Evolutionary conservation across 176 grass and related monocot species (phyloP), one percentile per base, ranked within the genome.

Genomic region (Musa troglodytarum): DNA sequence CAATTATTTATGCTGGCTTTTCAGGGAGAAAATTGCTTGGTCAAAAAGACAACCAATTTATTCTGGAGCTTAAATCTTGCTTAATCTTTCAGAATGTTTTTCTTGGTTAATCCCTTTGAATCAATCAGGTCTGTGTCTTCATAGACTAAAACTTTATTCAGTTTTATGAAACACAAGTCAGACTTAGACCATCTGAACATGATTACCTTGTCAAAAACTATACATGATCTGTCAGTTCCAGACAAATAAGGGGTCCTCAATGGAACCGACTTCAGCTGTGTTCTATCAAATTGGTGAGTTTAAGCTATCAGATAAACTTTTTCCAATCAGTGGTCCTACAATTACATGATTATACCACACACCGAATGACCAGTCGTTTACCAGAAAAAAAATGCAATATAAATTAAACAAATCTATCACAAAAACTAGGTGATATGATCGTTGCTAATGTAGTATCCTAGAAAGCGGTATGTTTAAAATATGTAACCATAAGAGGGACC

Each of bases 401-500:
- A 16, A 16, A 11, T 43, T 34, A 34, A 68, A 51, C 34, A 43
- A 6, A 34, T 67, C 15, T 64, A 54, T 22, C 8, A 50, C 56
- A 50, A 9, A 68, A 53, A 58, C 57, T 34, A 52, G 58, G 49
- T 17, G 34, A 43, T 43, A 43, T 43, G 34, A 43, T 43, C 34
- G 4, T 43, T 43, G 34, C 34, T 43, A 43, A 6, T 43, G 34
- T 43, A 43, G 34, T 43, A 43, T 43, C 34, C 34, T 43, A 43
- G 34, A 43, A 43, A 43, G 34, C 34, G 6, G 34, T 43, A 10
- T 70, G 68, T 51, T 70, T 70, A 52, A 70, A 70, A 68, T 68
- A 49, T 6, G 1, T 43, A 68, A 68, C 43, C 24, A 49, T 50
- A 34, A 20, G 28, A 87, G 59, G 3, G 23, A 93, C 94, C 94